Conservation (phyloP, 345 rosid genomes). For the rapeseed (Brassica napus) region Da-Ae NC_063442.1:13510001-13510500, state of each 20-base stretch:
- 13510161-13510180: neutral
- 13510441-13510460: no score
- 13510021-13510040: neutral
- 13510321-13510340: neutral
- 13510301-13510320: neutral
- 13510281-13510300: constrained; percentile 16
- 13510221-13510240: constrained; percentile 16
- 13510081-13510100: constrained; percentile 9
- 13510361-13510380: no score
- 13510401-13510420: neutral
- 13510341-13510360: neutral
- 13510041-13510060: constrained; percentile 21
- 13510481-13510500: no score
- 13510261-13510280: constrained; percentile 23
- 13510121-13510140: constrained; percentile 7
- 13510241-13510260: constrained; percentile 4
- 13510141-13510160: neutral
- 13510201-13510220: constrained; percentile 24
- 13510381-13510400: no score
- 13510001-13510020: neutral
- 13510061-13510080: constrained; percentile 13
- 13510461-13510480: no score
- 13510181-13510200: neutral
- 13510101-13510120: constrained; percentile 18
- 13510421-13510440: no score